Evolutionary conservation across 176 grass and related monocot species (phyloP), one percentile per base, ranked within the genome.

Genomic region (Leersia perrieri): DNA sequence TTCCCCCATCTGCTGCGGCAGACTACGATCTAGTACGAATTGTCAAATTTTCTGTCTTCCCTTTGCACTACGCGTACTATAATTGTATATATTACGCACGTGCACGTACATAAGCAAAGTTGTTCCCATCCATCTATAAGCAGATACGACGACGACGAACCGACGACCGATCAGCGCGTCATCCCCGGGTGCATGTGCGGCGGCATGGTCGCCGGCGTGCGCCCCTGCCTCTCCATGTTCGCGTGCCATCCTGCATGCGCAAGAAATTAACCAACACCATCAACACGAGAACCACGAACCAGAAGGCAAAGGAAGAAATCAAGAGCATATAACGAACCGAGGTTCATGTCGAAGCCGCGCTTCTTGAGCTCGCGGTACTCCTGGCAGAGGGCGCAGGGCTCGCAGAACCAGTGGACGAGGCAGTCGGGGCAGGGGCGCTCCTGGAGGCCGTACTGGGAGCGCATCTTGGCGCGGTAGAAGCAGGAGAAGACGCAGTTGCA

Each of bases 401-500:
- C 65, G 80, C 92, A 94, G 83, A 42, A 94, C 7, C 70, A 94
- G 79, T 94, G 92, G 63, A 94, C 66, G 67, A 79, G 87, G 81
- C 89, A 94, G 80, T 94, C 92, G 31, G 77, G 66, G 58, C 92
- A 94, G 63, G 89, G 89, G 44, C 47, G 70, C 75, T 89, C 89
- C 44, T 26, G 63, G 2, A 94, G 81, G 12, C 83, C 84, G 80
- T 88, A 94, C 34, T 91, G 83, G 0, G 88, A 74, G 34, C 92
- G 80, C 78, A 94, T 75, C 79, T 91, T 94, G 63, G 78, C 49
- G 72, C 92, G 88, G 85, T 94, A 94, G 86, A 91, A 91, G 86
- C 92, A 94, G 57, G 92, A 91, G 86, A 81, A 94, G 62, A 94
- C 9, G 63, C 89, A 94, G 11, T 94, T 83, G 81, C 88, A 94